Base-by-base conservation (phyloP, 306 rosid species). In the Sicyos baderoa region DNA sequence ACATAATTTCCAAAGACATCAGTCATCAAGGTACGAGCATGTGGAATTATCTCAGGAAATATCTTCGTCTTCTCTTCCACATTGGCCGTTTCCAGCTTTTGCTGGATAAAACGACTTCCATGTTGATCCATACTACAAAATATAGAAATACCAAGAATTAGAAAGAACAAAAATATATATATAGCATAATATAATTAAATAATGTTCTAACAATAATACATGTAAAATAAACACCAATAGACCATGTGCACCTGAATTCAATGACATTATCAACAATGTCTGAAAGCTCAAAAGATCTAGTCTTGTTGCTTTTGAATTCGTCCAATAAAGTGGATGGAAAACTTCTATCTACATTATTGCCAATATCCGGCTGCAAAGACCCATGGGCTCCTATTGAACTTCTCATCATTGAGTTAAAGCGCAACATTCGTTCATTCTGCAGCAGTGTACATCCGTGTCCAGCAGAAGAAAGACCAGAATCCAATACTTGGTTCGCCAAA, bases 71-170 rank as follows among this genome's bases (percentile, higher is more conserved):
- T 90, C 84, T 93, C 97, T 78, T 85, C 96, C 47, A 50, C 85
- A 2, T 89, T 77, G 72, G 96, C n/a, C n/a, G n/a, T n/a, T n/a
- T n/a, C n/a, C n/a, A n/a, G n/a, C n/a, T n/a, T n/a, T n/a, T n/a
- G n/a, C 90, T 93, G 99, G 81, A 93, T 93, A 78, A 93, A 93
- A 71, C 99, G 99, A 80, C 99, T 93, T 64, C 99, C 99, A 77
- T 90, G 86, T 81, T 93, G 99, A 85, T 93, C 97, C 73, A 87
- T 93, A 74, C 99, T 93, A 86, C 88, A 90, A 21, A 18, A 66
- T 23, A 54, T 72, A 79, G 48, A 11, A 62, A 54, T 74, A 27
- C 66, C 66, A 62, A 47, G 57, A 68, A 61, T 35, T 73, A 72
- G 72, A 29, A 68, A 70, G 70, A 10, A 75, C 37, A 40, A 82